A percentile compares a stretch with the other conserved stretches of the same genome.
Conservation (phyloP, 2,329 filamentous ascomycete genomes). For the Xylariaceae sp. region DNA sequence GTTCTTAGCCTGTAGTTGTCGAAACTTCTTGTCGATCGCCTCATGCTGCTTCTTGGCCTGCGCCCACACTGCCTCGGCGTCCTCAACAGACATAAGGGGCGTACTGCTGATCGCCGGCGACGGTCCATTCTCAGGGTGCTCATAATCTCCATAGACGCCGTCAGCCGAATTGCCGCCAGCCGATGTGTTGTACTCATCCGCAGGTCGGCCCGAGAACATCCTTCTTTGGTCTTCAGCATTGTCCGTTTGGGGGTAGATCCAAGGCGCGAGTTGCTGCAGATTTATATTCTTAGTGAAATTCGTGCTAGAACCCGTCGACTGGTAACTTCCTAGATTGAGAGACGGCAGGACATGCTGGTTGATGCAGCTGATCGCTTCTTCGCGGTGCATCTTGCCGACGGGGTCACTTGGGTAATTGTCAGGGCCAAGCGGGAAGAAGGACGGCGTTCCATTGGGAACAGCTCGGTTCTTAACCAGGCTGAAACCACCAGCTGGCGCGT, state of each 20-base stretch:
- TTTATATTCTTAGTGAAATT: slow-evolving; percentile 45
- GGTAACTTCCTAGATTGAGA: slow-evolving; percentile 48
- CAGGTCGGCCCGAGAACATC: slow-evolving; percentile 24
- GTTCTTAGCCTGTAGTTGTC: slow-evolving; percentile 29
- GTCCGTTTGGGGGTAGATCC: slow-evolving; percentile 47
- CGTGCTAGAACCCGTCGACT: slow-evolving; percentile 34
- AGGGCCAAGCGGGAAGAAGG: slow-evolving; percentile 51
- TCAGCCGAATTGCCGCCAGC: slow-evolving; percentile 16
- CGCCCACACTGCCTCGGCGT: slow-evolving; percentile 52
- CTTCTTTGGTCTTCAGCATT: slow-evolving; percentile 35
- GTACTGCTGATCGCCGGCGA: slow-evolving; percentile 42
- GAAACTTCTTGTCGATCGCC: slow-evolving; percentile 32
- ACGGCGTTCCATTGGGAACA: slow-evolving; percentile 57
- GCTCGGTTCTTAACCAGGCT: slow-evolving; percentile 59
- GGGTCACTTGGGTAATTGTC: slow-evolving; percentile 50
- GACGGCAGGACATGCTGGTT: slow-evolving; percentile 62
- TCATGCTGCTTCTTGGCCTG: slow-evolving; percentile 33
- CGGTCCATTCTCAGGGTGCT: slow-evolving; percentile 26
- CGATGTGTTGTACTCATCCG: slow-evolving; percentile 23
- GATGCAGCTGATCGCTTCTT: slow-evolving; percentile 62
- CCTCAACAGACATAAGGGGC: slow-evolving; percentile 55
- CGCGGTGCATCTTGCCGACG: slow-evolving; percentile 59
- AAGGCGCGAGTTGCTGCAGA: slow-evolving; percentile 50
- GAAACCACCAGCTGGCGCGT: slow-evolving; percentile 53
- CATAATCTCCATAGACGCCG: slow-evolving; percentile 28